Evolutionary conservation across 495 filamentous ascomycete species (phyloP), one percentile per base, ranked within the genome.

Genomic region (Aspergillus coremiiformis): DNA sequence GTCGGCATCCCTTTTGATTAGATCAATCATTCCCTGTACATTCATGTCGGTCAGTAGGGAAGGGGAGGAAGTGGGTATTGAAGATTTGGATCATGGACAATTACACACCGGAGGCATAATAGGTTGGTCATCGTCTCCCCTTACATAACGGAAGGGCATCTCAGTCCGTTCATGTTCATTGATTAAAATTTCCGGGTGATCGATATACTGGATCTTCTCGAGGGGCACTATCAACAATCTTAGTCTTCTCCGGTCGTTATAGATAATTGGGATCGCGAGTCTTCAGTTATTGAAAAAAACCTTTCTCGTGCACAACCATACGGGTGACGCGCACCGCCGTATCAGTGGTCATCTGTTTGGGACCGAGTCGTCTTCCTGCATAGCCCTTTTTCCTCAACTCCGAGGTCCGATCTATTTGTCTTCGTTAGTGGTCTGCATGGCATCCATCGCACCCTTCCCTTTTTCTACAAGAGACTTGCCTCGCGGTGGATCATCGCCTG

Each of bases 71-170:
- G 22, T 30, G n/a, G n/a, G n/a, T n/a, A n/a, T n/a, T n/a, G n/a
- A n/a, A n/a, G n/a, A n/a, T n/a, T n/a, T n/a, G n/a, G n/a, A n/a
- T n/a, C n/a, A n/a, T n/a, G n/a, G n/a, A n/a, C n/a, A n/a, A n/a
- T n/a, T n/a, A 66, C 80, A 66, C 71, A 93, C 92, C 71, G 85
- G 74, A 26, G 93, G 93, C 91, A 98, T 96, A 29, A 95, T 79
- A 7, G 89, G 88, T 58, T 85, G 73, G 20, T 86, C 90, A 51
- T 89, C 74, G 6, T 76, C 67, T 42, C 75, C 84, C 61, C 79
- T 85, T 20, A 98, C 89, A 65, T 98, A 98, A 47, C 92, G 87
- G 68, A 97, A 98, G 0, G 93, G 93, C 93, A 98, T 98, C 65
- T 94, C 77, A 0, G 89, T 94, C 59, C 86, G 89, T 66, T 98